Base-by-base conservation (phyloP, 805 yeast species). In the Yamadazyma akitaensis region DNA sequence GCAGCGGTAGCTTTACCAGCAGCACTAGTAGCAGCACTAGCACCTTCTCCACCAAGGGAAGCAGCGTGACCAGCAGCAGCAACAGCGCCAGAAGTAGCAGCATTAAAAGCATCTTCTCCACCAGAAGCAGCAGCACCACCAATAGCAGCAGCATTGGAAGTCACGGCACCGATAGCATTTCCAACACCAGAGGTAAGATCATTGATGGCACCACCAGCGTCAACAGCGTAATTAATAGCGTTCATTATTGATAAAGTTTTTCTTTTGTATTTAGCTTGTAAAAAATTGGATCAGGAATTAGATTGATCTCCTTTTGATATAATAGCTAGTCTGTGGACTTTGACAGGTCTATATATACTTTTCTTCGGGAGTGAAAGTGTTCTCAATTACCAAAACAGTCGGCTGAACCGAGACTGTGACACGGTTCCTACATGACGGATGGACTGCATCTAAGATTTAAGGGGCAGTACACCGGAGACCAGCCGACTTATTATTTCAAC, bases 141-240 rank as follows among this genome's bases (percentile, higher is more conserved):
- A 28, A 38, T 5, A 9, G 31, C 41, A 26, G 41, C 41, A 26
- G 41, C 41, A 16, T 32, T 48, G 30, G 41, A 40, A 40, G 40
- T 39, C 2, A 35, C 40, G 17, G 40, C 48, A 34, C 21, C 37
- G 16, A 28, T 46, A 33, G 53, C 58, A 26, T 50, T 50, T 7
- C 40, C 47, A 21, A 40, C 42, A 26, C 39, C 51, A 36, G 41
- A 40, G 40, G 37, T 33, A 10, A 19, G 28, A 19, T 31, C 48
- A 26, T 16, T 28, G 18, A 14, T 37, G 41, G 42, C 44, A 31
- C 44, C 50, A 17, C 40, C 40, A 19, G 18, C 33, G 26, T 38
- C 47, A 17, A 62, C 63, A 40, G 65, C 67, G 57, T 47, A 62
- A 32, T 65, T 51, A 44, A 62, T 59, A 42, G 69, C 69, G 65